A percentile compares a stretch with the other conserved stretches of the same genome.
phyloP scores from a whole-genome alignment of 768 basidiomycete species.

The Collybiopsis confluens region DNA sequence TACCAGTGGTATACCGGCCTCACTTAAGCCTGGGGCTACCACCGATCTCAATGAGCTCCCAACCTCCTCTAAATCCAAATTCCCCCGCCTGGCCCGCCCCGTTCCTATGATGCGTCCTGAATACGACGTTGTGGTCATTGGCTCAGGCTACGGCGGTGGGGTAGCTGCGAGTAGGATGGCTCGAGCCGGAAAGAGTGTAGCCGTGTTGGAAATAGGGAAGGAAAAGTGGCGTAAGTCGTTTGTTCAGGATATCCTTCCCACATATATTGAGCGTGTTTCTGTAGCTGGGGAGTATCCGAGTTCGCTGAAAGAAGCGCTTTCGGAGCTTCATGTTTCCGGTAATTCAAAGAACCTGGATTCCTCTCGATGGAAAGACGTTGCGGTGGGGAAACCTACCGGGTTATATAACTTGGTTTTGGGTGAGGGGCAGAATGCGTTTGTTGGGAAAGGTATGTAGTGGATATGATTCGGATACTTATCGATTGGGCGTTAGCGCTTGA shows the following conservation, averaged over 20 bases:
- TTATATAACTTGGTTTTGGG: constrained; percentile 16
- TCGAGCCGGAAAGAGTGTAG: constrained; percentile 15
- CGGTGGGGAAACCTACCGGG: constrained; percentile 11
- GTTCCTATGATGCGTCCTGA: constrained; percentile 10
- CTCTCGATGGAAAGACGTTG: constrained; percentile 6
- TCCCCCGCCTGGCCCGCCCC: neutral
- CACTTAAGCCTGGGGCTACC: too few relatives aligned
- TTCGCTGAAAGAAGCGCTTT: constrained; percentile 3
- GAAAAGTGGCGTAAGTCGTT: constrained; percentile 15
- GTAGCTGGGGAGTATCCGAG: constrained; percentile 17
- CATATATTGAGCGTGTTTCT: neutral
- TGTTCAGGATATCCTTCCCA: neutral
- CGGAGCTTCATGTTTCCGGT: constrained; percentile 13
- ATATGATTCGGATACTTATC: constrained; percentile 1
- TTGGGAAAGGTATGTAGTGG: constrained; percentile 13
- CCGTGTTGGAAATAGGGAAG: constrained; percentile 15
- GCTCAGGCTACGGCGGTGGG: constrained; percentile 17
- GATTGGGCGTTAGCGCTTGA: neutral
- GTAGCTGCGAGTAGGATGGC: constrained; percentile 17
- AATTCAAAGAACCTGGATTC: constrained; percentile 9
- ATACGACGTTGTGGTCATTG: constrained; percentile 17
- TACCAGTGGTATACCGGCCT: neutral
- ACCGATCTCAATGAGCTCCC: too few relatives aligned
- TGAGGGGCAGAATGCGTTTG: constrained; percentile 17
- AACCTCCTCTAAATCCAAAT: neutral